Conservation (phyloP, 306 rosid species). For the Sesbania bispinosa region DNA sequence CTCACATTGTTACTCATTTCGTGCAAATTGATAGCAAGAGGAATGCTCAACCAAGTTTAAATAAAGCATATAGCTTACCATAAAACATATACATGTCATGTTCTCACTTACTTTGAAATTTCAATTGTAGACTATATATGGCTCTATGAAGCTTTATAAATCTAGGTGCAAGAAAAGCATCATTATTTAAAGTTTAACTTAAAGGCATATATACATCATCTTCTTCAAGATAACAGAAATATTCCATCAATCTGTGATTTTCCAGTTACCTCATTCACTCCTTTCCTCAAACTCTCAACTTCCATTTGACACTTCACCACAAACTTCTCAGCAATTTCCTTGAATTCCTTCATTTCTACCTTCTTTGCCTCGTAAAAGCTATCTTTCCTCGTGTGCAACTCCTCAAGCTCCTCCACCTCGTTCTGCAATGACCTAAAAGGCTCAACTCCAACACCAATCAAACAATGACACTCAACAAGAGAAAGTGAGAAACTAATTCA, state of each 20-base stretch:
- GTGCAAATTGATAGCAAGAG: not conserved
- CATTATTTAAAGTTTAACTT: not conserved
- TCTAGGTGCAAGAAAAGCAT: not conserved
- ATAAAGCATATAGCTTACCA: not conserved
- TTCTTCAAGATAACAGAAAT: too few relatives aligned
- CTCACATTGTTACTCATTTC: not conserved
- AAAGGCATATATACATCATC: too few relatives aligned
- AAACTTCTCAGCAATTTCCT: conserved; percentile 40
- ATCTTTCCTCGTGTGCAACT: conserved; percentile 47
- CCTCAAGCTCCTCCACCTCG: conserved; percentile 65
- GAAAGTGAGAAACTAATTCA: not conserved
- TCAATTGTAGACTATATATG: too few relatives aligned
- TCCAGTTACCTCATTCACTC: conserved; percentile 47
- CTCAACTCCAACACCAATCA: too few relatives aligned
- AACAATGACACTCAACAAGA: not conserved
- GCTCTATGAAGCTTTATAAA: too few relatives aligned
- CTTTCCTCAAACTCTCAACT: conserved; percentile 40
- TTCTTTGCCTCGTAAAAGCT: conserved; percentile 42
- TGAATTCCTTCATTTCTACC: conserved; percentile 55
- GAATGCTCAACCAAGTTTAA: not conserved
- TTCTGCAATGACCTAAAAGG: conserved; percentile 45
- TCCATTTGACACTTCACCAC: conserved; percentile 39
- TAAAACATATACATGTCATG: too few relatives aligned
- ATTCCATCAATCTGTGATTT: not conserved
- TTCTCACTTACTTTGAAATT: too few relatives aligned